Conservation (phyloP, 1,284 basidiomycete species). For the Puccinia hordei region DNA sequence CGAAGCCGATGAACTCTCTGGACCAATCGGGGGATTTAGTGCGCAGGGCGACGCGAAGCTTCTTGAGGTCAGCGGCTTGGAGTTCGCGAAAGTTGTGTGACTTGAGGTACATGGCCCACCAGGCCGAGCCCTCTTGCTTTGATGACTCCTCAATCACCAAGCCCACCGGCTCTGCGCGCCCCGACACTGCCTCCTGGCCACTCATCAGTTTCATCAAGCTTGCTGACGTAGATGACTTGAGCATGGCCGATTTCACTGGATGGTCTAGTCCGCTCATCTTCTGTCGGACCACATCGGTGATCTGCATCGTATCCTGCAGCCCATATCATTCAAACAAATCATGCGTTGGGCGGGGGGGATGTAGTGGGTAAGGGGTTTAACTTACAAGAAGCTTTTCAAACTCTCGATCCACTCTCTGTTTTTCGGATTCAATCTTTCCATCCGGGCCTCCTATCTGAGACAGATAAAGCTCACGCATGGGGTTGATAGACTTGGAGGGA, state of each 20-base stretch:
- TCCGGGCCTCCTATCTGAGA: neutral
- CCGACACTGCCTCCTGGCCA: neutral
- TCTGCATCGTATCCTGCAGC: slow-evolving; percentile 76
- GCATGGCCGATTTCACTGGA: slow-evolving; percentile 83
- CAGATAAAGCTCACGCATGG: slow-evolving; percentile 38
- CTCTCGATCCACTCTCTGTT: slow-evolving; percentile 45
- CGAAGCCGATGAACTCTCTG: slow-evolving; percentile 77
- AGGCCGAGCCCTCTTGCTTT: slow-evolving; percentile 68
- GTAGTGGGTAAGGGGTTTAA: no score
- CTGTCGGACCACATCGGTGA: slow-evolving; percentile 72
- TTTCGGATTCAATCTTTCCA: slow-evolving; percentile 43
- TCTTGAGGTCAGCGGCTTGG: slow-evolving; percentile 22
- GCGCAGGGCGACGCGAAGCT: slow-evolving; percentile 51
- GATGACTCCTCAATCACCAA: neutral
- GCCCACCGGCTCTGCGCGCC: neutral
- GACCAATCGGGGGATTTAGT: slow-evolving; percentile 70
- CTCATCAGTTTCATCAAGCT: slow-evolving; percentile 16
- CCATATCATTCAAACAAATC: neutral
- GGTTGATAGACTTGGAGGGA: slow-evolving; percentile 15
- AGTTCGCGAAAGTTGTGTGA: slow-evolving; percentile 27
- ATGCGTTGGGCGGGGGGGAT: no score
- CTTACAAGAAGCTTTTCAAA: slow-evolving; percentile 47
- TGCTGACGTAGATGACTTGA: slow-evolving; percentile 72
- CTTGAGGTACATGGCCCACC: slow-evolving; percentile 61
- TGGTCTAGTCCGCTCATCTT: slow-evolving; percentile 76